Evolutionary conservation across 2,329 filamentous ascomycete genomes (phyloP).

Genomic region (Thermomyces lanuginosus): DNA sequence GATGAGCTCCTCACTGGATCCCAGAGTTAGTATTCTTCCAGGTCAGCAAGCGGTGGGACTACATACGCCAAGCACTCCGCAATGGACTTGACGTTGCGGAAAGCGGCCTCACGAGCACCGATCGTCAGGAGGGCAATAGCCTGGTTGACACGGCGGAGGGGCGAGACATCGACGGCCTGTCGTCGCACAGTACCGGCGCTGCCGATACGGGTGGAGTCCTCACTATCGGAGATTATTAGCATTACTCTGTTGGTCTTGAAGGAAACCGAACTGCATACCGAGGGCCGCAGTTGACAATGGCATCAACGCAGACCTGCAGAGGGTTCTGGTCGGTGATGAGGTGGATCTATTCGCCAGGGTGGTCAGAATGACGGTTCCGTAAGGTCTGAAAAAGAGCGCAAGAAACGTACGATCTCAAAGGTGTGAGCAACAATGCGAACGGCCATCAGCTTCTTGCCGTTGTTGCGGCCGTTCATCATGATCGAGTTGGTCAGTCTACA

Average conservation of each 20-base stretch:
- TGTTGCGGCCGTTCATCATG: conserved; percentile 99
- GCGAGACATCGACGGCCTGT: conserved; percentile 99
- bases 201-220: conserved; percentile 99
- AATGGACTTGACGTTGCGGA: conserved; percentile 99
- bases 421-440: conserved; percentile 97
- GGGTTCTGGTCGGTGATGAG: conserved; percentile 99
- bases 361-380: conserved; percentile 7
- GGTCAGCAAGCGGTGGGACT: background rate
- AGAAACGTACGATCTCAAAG: conserved; percentile 87
- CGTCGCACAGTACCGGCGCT: conserved; percentile 98
- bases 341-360: conserved; percentile 56
- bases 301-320: conserved; percentile 97
- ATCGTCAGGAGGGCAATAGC: conserved; percentile 98
- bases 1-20: conserved; percentile 72
- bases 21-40: conserved; percentile 2
- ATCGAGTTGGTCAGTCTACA: conserved; percentile 83
- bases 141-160: conserved; percentile 99
- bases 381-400: background rate
- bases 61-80: conserved; percentile 76
- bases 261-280: too few relatives aligned
- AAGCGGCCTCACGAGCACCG: conserved; percentile 93
- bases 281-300: conserved; percentile 99
- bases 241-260: too few relatives aligned
- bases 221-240: too few relatives aligned
- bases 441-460: conserved; percentile 99